Evolutionary conservation across 2,329 filamentous ascomycete genomes (phyloP), one percentile per base, ranked within the genome.

Genomic region (Plectosphaerella sp.): DNA sequence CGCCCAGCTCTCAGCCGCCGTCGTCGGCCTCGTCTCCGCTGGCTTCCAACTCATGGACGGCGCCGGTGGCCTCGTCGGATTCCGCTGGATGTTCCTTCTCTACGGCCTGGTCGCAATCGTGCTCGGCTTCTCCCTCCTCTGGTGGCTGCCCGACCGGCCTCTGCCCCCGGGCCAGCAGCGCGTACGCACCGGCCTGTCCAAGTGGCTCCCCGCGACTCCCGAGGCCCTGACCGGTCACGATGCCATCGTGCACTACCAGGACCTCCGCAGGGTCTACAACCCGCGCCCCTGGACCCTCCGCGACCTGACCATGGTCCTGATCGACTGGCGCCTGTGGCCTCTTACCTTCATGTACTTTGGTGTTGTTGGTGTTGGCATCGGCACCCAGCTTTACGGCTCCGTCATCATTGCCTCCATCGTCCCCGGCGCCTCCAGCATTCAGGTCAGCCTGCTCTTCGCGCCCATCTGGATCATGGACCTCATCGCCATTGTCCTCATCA

Each of bases 401-500:
- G 83, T 96, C 58, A 96, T 96, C 61, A 94, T 96, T 61, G 78
- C 82, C 15, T 82, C 84, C 10, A 94, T 94, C 63, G 84, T 92
- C 64, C 83, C 89, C 1, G 72, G 72, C 0, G 84, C 95, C 53
- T 89, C 82, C 3, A 83, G 83, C 24, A 80, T 96, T 28, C 78
- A 89, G 58, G 78, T 96, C 56, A 93, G 88, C 71, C 72, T 96
- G 62, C 77, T 96, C 25, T 92, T 91, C 63, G 91, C 91, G 2
- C 91, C 91, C 0, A 96, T 96, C 63, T 96, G 91, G 91, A 87
- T 96, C 59, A 91, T 91, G 86, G 91, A 96, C 64, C 79, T 96
- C 37, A 86, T 92, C 52, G 89, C 91, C 36, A 96, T 96, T 62
- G 77, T 96, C 47, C 76, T 95, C 16, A 79, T 95, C 20, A 96